These are phyloP conservation scores for Candida sanyaensis DNA, from an alignment of 1,139 yeast species.

Conservation along the genomic window DNA sequence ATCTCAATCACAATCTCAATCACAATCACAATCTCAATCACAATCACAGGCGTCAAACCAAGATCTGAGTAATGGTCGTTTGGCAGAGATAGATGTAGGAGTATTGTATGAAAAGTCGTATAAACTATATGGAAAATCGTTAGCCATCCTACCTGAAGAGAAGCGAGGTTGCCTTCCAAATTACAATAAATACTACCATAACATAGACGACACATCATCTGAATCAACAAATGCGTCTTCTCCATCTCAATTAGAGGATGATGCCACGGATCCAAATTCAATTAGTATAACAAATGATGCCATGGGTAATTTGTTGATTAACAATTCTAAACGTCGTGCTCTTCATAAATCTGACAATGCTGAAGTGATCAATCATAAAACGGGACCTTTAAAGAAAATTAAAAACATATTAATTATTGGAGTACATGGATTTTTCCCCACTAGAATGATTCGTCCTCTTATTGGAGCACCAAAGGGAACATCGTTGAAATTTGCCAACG, in stretches of 20 bases:
- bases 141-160: conserved; percentile 37
- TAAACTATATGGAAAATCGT: conserved; percentile 40
- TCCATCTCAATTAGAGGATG: conserved; percentile 30
- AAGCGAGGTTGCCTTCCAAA: conserved; percentile 49
- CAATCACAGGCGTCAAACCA: no score
- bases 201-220: conserved; percentile 1
- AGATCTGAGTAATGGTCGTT: conserved; percentile 14
- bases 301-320: conserved; percentile 46
- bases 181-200: conserved; percentile 32
- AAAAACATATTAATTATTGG: conserved; percentile 77
- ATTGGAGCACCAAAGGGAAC: conserved; percentile 96
- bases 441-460: conserved; percentile 76
- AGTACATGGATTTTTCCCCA: conserved; percentile 95
- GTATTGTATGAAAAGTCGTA: conserved; percentile 42
- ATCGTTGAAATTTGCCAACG: conserved; percentile 80
- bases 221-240: conserved; percentile 7
- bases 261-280: conserved; percentile 31
- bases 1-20: conserved; percentile 6
- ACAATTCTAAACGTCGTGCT: conserved; percentile 16
- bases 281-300: conserved; percentile 46
- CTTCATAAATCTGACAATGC: conserved; percentile 16
- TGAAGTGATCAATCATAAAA: conserved; percentile 30
- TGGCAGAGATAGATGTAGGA: conserved; percentile 37
- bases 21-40: conserved; percentile 9
- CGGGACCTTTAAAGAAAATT: conserved; percentile 36